These are phyloP conservation scores for Rhodamnia argentea DNA, from an alignment of 345 rosid species.

Conservation along the genomic window DNA sequence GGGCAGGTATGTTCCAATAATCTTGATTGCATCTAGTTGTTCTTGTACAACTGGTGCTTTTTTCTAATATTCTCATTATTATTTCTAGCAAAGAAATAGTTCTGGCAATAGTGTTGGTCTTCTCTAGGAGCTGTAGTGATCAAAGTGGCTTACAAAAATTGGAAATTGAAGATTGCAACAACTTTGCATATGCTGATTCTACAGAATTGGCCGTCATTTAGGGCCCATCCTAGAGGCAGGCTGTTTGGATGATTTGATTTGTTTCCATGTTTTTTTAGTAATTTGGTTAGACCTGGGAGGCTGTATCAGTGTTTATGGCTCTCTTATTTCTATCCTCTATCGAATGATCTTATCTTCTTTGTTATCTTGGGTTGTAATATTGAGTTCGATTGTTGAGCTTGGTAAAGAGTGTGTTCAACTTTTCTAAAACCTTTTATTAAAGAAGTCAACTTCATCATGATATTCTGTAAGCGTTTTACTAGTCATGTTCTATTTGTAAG, in stretches of 20 bases:
- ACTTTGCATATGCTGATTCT: background rate
- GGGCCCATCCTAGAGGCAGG: background rate
- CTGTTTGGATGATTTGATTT: background rate
- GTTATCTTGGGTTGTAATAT: background rate
- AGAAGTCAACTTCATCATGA: background rate
- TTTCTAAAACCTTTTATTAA: background rate
- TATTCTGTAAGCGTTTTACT: background rate
- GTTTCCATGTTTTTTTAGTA: background rate
- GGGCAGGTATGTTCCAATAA: slow-evolving; percentile 50
- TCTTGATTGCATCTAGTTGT: background rate
- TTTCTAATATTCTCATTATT: background rate
- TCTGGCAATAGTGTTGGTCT: background rate
- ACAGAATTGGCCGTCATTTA: background rate
- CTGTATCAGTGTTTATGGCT: background rate
- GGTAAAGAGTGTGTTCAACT: background rate
- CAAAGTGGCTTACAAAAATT: background rate
- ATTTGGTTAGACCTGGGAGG: background rate
- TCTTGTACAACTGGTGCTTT: background rate
- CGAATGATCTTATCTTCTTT: background rate
- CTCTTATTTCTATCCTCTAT: background rate
- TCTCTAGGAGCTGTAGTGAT: background rate
- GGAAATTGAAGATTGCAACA: background rate
- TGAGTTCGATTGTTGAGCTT: background rate
- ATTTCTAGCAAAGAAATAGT: background rate
- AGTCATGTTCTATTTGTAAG: background rate